Evolutionary conservation across 2,329 filamentous ascomycete species (phyloP).

Genomic region (Karstenula rhodostoma): DNA sequence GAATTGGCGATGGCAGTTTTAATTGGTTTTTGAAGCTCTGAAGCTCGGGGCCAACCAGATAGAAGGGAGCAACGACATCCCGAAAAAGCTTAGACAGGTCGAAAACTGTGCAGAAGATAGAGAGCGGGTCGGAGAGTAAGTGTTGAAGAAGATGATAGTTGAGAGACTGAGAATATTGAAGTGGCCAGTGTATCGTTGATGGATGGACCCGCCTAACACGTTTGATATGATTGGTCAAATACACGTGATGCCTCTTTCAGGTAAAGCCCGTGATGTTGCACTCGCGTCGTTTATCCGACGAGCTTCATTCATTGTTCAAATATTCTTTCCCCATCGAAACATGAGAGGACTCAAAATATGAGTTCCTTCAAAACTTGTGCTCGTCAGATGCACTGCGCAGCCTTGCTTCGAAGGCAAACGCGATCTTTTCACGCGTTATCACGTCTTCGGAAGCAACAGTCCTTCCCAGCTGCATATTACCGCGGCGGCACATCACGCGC

Average conservation of each 20-base stretch:
- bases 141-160: neutral
- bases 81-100: neutral
- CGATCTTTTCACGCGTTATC: slow-evolving; percentile 3
- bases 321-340: neutral
- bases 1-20: neutral
- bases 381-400: neutral
- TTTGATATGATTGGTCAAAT: neutral
- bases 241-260: neutral
- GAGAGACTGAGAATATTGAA: neutral
- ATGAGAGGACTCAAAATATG: neutral
- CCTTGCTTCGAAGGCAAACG: neutral
- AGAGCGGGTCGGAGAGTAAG: too few species aligned
- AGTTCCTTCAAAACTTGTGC: neutral
- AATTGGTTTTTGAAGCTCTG: too few species aligned
- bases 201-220: neutral
- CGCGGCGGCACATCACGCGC: slow-evolving; percentile 72
- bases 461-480: slow-evolving; percentile 62
- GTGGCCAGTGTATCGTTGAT: too few species aligned
- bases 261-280: neutral
- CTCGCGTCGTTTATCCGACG: neutral
- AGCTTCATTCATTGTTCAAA: neutral
- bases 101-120: neutral
- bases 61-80: neutral
- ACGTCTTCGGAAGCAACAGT: slow-evolving; percentile 11
- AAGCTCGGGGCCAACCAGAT: neutral